Conservation (phyloP, 1,139 yeast genomes). For the Saccharomyces pastorianus region DNA sequence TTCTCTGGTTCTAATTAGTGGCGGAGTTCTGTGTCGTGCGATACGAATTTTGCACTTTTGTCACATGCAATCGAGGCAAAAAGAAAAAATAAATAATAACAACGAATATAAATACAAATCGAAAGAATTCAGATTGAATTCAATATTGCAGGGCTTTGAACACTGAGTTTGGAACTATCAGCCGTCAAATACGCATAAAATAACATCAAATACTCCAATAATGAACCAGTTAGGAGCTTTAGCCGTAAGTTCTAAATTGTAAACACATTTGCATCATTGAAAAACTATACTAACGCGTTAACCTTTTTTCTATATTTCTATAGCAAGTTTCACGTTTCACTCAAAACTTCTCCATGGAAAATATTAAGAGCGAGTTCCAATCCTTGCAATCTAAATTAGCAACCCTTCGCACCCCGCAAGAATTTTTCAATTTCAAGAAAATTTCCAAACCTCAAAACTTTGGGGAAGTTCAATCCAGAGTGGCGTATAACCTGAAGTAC, state of each 20-base stretch:
- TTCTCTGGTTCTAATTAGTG: background rate
- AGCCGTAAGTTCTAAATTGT: conserved; percentile 12
- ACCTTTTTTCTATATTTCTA: background rate
- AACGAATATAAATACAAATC: background rate
- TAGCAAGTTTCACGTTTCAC: conserved; percentile 27
- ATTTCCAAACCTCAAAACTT: conserved; percentile 84
- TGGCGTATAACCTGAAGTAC: conserved; percentile 76
- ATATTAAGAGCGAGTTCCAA: conserved; percentile 25
- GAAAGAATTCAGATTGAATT: background rate
- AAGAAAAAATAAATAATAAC: background rate
- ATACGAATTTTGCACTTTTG: background rate
- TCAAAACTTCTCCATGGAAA: conserved; percentile 27
- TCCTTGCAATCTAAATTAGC: conserved; percentile 57
- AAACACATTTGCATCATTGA: background rate
- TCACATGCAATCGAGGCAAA: background rate
- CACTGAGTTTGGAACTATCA: background rate
- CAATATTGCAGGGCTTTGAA: background rate
- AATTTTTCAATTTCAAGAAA: conserved; percentile 85
- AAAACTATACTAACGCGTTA: background rate
- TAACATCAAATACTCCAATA: conserved; percentile 2
- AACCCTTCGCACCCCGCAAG: conserved; percentile 80
- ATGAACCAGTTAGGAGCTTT: conserved; percentile 27
- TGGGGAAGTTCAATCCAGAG: conserved; percentile 83
- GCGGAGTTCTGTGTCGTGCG: background rate
- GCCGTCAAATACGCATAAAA: background rate